Conservation (phyloP, 768 basidiomycete species). For the Candolleomyces aberdarensis region DNA sequence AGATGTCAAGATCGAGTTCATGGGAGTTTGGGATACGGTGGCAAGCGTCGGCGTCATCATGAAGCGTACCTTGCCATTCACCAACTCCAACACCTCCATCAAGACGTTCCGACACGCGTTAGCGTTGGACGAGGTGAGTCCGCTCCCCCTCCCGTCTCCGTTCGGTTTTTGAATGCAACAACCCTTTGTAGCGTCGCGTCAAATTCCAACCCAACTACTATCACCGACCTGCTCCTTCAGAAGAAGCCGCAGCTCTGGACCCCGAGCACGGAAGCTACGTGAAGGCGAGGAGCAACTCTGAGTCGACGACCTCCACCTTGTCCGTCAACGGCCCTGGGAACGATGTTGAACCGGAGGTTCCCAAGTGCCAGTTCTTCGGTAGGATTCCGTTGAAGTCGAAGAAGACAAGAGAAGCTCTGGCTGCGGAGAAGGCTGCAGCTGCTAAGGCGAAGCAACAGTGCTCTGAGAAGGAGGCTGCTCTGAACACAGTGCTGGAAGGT, state of each 20-base stretch:
- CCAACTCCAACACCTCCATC: constrained; percentile 59
- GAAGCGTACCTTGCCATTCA: constrained; percentile 63
- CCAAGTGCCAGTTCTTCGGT: no score
- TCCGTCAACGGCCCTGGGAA: no score
- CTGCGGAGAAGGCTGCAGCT: no score
- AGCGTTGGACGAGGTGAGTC: constrained; percentile 68
- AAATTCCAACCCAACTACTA: constrained; percentile 64
- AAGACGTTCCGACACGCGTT: constrained; percentile 76
- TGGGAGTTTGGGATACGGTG: constrained; percentile 87
- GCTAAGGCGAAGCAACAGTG: background rate
- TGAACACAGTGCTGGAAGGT: constrained; percentile 5
- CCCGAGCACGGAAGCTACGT: no score
- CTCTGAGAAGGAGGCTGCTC: constrained; percentile 4
- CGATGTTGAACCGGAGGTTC: no score
- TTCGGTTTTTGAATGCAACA: background rate
- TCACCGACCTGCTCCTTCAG: constrained; percentile 33
- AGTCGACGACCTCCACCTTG: no score
- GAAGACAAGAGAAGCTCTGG: no score
- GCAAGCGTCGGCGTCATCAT: constrained; percentile 69
- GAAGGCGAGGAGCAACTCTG: no score
- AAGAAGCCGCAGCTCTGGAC: background rate
- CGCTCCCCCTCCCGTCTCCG: background rate
- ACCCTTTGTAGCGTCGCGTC: constrained; percentile 48
- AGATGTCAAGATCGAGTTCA: constrained; percentile 65
- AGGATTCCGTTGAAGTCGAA: no score